These are phyloP conservation scores for Yamagishiella unicocca DNA, from an alignment of 139 green algal genomes.

Conservation along the genomic window DNA sequence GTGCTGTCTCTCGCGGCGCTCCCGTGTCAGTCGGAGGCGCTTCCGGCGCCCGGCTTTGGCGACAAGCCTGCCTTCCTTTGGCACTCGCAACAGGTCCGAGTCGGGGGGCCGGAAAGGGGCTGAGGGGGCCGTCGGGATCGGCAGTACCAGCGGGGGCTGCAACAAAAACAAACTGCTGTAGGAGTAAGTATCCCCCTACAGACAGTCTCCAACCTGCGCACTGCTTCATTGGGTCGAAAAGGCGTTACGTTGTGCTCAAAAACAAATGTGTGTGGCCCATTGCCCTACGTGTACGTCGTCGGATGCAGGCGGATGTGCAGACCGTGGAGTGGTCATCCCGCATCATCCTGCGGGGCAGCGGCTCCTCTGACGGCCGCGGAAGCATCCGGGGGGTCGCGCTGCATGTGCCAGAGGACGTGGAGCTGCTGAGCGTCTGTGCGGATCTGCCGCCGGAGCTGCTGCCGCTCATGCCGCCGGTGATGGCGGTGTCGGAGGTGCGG, in stretches of 20 bases:
- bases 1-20: not conserved
- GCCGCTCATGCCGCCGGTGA: not conserved
- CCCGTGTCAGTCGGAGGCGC: not conserved
- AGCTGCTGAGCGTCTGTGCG: not conserved
- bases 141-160: not conserved
- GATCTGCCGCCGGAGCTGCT: conserved; percentile 8
- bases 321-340: not conserved
- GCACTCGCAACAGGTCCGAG: not conserved
- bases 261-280: not conserved
- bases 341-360: not conserved
- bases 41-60: not conserved
- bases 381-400: not conserved
- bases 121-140: not conserved
- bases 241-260: not conserved
- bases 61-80: conserved; percentile 5
- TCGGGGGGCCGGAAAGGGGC: not conserved
- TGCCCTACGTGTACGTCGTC: too few species aligned
- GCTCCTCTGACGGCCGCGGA: not conserved
- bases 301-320: not conserved
- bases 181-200: not conserved
- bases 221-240: not conserved
- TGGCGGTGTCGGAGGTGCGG: not conserved
- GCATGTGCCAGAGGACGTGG: not conserved
- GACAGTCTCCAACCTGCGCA: not conserved
- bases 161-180: not conserved